These are phyloP conservation scores for Hevea brasiliensis DNA, from an alignment of 345 rosid species.

Conservation along the genomic window DNA sequence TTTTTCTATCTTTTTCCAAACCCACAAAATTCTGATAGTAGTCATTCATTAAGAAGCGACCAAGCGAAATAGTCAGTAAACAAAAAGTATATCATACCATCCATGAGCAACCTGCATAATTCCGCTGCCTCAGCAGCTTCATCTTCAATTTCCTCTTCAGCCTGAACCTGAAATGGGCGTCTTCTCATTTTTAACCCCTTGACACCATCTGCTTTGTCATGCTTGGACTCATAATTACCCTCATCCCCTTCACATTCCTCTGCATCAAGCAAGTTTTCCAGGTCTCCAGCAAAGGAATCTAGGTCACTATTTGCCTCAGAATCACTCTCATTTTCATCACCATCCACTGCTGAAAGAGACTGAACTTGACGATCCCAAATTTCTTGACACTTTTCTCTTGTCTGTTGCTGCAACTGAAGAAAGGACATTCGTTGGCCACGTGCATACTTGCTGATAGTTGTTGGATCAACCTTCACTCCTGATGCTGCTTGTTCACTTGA, in stretches of 20 bases:
- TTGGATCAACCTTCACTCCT: constrained; percentile 92
- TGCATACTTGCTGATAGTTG: constrained; percentile 93
- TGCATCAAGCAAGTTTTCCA: constrained; percentile 96
- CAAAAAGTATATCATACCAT: constrained; percentile 60
- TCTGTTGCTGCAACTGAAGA: constrained; percentile 97
- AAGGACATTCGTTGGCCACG: constrained; percentile 99
- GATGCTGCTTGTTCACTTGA: constrained; percentile 98
- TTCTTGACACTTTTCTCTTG: constrained; percentile 98
- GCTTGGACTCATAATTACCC: constrained; percentile 52
- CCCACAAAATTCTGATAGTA: background rate
- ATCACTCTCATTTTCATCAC: constrained; percentile 86
- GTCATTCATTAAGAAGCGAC: constrained; percentile 3
- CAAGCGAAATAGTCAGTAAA: background rate
- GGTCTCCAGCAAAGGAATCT: constrained; percentile 98
- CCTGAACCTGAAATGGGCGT: constrained; percentile 67
- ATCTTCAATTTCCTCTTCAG: constrained; percentile 91
- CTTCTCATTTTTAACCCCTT: constrained; percentile 96
- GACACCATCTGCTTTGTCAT: constrained; percentile 71
- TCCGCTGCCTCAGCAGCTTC: constrained; percentile 96
- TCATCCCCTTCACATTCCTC: constrained; percentile 91
- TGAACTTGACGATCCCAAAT: constrained; percentile 96
- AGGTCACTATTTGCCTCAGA: constrained; percentile 94
- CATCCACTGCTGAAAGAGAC: constrained; percentile 77
- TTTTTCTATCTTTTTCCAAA: no score
- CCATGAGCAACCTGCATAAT: constrained; percentile 87